These are phyloP conservation scores for Hypholoma fasciculare DNA, from an alignment of 768 basidiomycete species.

Conservation along the genomic window DNA sequence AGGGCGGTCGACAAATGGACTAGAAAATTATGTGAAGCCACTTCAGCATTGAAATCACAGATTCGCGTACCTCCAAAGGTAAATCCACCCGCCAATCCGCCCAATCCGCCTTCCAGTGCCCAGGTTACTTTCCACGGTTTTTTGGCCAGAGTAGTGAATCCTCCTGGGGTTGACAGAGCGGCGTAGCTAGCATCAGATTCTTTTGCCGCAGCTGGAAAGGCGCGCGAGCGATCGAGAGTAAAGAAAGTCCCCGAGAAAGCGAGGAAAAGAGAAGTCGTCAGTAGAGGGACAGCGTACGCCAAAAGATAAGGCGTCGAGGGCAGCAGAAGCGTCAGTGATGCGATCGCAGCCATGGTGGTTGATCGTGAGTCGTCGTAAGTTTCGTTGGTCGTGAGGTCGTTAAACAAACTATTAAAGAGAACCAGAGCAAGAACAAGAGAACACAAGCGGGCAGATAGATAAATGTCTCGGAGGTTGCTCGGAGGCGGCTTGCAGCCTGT, in stretches of 20 bases:
- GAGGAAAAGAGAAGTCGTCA: slow-evolving; percentile 54
- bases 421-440: slow-evolving; percentile 11
- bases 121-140: slow-evolving; percentile 33
- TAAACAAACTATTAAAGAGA: slow-evolving; percentile 8
- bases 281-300: slow-evolving; percentile 60
- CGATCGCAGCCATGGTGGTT: slow-evolving; percentile 11
- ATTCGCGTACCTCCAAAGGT: slow-evolving; percentile 54
- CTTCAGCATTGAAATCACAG: not conserved
- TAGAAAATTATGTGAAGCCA: slow-evolving; percentile 6
- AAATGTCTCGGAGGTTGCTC: slow-evolving; percentile 14
- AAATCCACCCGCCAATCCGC: slow-evolving; percentile 60
- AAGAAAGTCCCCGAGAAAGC: slow-evolving; percentile 73
- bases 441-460: slow-evolving; percentile 4
- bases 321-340: slow-evolving; percentile 41
- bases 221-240: slow-evolving; percentile 66
- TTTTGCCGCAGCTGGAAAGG: slow-evolving; percentile 42
- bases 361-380: slow-evolving; percentile 9
- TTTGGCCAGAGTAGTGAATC: slow-evolving; percentile 26
- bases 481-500: slow-evolving; percentile 18
- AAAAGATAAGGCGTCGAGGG: slow-evolving; percentile 50
- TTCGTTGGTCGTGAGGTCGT: slow-evolving; percentile 19
- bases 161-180: slow-evolving; percentile 31
- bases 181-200: slow-evolving; percentile 19
- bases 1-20: slow-evolving; percentile 65
- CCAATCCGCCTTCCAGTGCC: slow-evolving; percentile 60